Evolutionary conservation across 305 asterid species (phyloP).

Genomic region (Solanum aculeatissimum): DNA sequence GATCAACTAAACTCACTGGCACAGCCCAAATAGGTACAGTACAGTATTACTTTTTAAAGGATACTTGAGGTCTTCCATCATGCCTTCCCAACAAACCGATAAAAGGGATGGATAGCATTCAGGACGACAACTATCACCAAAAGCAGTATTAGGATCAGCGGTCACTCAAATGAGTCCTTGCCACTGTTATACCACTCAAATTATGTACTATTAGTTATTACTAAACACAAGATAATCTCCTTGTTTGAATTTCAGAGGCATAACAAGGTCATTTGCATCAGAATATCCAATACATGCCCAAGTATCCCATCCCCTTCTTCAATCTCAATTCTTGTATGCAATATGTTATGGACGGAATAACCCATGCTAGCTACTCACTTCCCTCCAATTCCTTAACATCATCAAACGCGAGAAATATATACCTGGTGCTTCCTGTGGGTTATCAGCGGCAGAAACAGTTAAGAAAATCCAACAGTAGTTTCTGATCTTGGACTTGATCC

Average conservation of each 20-base stretch:
- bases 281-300: not conserved
- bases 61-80: slow-evolving; percentile 75
- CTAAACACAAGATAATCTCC: not conserved
- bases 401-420: not conserved
- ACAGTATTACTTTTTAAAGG: slow-evolving; percentile 50
- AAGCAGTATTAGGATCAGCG: slow-evolving; percentile 60
- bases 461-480: slow-evolving; percentile 28
- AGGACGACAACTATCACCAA: slow-evolving; percentile 21
- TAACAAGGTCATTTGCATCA: not conserved
- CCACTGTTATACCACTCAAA: slow-evolving; percentile 61
- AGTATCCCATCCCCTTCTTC: not conserved
- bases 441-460: slow-evolving; percentile 37
- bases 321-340: not conserved
- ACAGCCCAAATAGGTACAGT: slow-evolving; percentile 50
- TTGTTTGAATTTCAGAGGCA: not conserved
- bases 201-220: too few species aligned
- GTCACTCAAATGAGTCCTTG: slow-evolving; percentile 63
- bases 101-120: slow-evolving; percentile 52
- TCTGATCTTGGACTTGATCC: slow-evolving; percentile 14
- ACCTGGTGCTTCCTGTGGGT: slow-evolving; percentile 33
- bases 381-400: not conserved
- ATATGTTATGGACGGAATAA: not conserved
- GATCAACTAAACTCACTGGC: slow-evolving; percentile 50
- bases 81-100: slow-evolving; percentile 81
- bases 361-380: not conserved